Percentiles rank a stretch among this genome's conserved stretches.
Conservation (phyloP, 129 eudicot genomes). For the Escallonia rubra region DNA sequence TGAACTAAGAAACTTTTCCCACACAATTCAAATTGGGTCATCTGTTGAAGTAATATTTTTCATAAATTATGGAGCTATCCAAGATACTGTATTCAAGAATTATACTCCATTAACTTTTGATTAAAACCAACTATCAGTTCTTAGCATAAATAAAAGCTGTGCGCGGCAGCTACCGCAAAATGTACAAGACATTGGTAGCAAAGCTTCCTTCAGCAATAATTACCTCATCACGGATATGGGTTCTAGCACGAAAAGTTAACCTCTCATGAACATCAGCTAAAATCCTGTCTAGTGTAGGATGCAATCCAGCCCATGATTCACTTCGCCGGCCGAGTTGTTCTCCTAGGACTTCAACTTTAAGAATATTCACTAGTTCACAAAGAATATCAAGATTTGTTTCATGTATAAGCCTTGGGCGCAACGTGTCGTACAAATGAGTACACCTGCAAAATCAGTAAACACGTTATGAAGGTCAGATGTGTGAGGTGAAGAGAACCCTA, state of each 20-base stretch:
- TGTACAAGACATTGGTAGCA: too few relatives aligned
- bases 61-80: too few relatives aligned
- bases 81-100: too few relatives aligned
- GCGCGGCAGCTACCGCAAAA: too few relatives aligned
- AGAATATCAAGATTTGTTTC: constrained; percentile 88
- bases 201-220: background rate
- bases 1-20: too few relatives aligned
- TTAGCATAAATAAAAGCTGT: too few relatives aligned
- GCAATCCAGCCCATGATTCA: constrained; percentile 88
- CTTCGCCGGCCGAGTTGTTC: constrained; percentile 80
- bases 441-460: constrained; percentile 46
- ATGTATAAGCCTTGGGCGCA: constrained; percentile 89
- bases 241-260: constrained; percentile 94
- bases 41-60: too few relatives aligned
- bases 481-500: background rate
- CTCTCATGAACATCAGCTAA: constrained; percentile 98
- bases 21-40: too few relatives aligned
- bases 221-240: constrained; percentile 96
- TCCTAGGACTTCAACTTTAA: constrained; percentile 88
- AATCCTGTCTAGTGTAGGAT: constrained; percentile 88
- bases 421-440: constrained; percentile 79
- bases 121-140: too few relatives aligned
- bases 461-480: background rate
- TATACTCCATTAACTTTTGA: too few relatives aligned
- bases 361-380: constrained; percentile 98